Conservation (phyloP, 176 grass and related monocot genomes). For the Panicum miliaceum region DNA sequence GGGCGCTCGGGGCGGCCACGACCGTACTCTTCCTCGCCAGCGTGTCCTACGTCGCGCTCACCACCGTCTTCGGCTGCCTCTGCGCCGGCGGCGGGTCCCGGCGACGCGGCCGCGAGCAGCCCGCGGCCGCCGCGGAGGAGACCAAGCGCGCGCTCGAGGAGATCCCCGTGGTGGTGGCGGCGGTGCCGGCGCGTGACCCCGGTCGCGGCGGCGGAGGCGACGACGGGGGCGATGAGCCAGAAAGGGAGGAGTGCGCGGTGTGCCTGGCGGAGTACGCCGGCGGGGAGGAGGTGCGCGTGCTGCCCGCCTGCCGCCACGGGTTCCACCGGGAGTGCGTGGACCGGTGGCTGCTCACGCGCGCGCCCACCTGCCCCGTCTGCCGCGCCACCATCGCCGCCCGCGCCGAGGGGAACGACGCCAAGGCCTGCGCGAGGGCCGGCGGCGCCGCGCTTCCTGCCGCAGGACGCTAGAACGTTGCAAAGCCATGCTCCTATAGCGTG, state of each 20-base stretch:
- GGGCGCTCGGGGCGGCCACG: slow-evolving; percentile 6
- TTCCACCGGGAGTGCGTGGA: slow-evolving; percentile 68
- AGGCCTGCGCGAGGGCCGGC: background rate
- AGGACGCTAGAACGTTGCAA: background rate
- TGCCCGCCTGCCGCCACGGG: slow-evolving; percentile 47
- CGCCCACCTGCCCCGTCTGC: slow-evolving; percentile 53
- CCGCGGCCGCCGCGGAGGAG: background rate
- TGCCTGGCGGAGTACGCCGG: slow-evolving; percentile 52
- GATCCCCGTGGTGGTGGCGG: slow-evolving; percentile 34
- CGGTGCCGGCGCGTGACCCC: background rate
- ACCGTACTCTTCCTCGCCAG: slow-evolving; percentile 30
- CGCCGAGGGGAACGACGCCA: background rate
- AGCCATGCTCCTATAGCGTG: background rate
- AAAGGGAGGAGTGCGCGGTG: slow-evolving; percentile 26
- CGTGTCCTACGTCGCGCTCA: slow-evolving; percentile 34
- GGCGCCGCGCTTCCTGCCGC: background rate
- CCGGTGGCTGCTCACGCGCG: slow-evolving; percentile 55
- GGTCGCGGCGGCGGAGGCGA: background rate
- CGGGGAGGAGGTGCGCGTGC: slow-evolving; percentile 50
- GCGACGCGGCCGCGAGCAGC: background rate
- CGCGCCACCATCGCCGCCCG: slow-evolving; percentile 19
- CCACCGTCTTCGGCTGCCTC: slow-evolving; percentile 31
- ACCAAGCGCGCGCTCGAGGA: slow-evolving; percentile 39
- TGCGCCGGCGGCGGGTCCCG: background rate
- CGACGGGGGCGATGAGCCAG: background rate